These are phyloP conservation scores for Candida caryicola DNA, from an alignment of 805 yeast genomes.

Conservation along the genomic window DNA sequence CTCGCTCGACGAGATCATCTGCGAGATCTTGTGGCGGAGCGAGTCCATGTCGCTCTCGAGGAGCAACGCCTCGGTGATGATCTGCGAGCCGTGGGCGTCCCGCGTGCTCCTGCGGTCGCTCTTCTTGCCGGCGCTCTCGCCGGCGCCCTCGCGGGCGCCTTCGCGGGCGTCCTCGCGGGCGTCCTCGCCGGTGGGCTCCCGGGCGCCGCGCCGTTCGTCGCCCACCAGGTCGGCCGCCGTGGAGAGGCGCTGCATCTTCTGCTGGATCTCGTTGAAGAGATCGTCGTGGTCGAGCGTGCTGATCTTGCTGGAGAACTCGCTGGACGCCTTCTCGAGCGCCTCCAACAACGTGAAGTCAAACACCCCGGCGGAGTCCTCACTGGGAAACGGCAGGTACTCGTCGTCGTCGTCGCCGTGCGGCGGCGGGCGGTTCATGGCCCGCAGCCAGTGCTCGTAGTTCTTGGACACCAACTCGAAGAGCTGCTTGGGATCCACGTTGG, in stretches of 20 bases:
- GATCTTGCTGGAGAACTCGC: conserved; percentile 15
- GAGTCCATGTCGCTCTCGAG: conserved; percentile 28
- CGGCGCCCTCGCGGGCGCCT: not conserved
- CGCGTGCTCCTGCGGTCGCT: too few relatives aligned
- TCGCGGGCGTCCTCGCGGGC: not conserved
- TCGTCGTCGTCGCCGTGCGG: conserved; percentile 20
- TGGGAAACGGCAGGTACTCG: conserved; percentile 29
- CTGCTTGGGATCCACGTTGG: conserved; percentile 21
- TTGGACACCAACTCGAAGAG: conserved; percentile 32
- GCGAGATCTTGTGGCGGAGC: conserved; percentile 24
- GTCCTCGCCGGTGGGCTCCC: not conserved
- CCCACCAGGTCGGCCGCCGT: not conserved
- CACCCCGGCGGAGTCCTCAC: conserved; percentile 20
- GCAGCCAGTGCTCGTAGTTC: conserved; percentile 40
- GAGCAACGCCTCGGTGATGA: conserved; percentile 11
- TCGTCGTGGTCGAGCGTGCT: conserved; percentile 10
- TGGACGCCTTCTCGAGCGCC: conserved; percentile 28
- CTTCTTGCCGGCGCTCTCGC: not conserved
- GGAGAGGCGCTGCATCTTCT: not conserved
- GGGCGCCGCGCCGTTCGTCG: not conserved
- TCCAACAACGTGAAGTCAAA: conserved; percentile 29
- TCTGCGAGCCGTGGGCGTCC: conserved; percentile 1
- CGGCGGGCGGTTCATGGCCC: conserved; percentile 25
- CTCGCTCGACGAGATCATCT: conserved; percentile 18
- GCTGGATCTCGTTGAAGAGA: conserved; percentile 10